Conservation (phyloP, 1,139 yeast genomes). For the Pichiaceae sp. region DNA sequence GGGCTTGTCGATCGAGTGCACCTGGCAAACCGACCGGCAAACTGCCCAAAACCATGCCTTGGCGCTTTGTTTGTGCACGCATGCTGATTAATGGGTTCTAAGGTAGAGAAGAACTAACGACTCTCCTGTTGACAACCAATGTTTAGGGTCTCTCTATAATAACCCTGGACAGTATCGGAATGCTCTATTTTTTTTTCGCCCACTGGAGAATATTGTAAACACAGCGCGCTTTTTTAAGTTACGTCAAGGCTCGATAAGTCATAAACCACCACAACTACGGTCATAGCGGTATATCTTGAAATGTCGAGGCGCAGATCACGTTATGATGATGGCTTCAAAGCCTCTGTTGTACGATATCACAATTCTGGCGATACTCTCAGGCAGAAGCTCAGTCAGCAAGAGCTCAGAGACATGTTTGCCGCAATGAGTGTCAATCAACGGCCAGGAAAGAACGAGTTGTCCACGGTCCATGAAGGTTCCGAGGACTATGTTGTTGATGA, state of each 20-base stretch:
- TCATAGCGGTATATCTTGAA: too few species aligned
- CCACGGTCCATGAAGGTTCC: conserved; percentile 18
- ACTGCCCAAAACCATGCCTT: background rate
- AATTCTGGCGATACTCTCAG: background rate
- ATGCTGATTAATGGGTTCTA: background rate
- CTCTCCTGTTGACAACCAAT: too few species aligned
- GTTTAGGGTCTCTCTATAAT: too few species aligned
- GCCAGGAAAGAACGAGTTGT: conserved; percentile 5
- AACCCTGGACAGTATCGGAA: too few species aligned
- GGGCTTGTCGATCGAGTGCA: too few species aligned
- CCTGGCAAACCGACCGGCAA: background rate
- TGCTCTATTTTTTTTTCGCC: too few species aligned
- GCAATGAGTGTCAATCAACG: background rate
- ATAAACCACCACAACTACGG: too few species aligned
- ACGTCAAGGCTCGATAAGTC: too few species aligned
- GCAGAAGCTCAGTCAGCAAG: background rate
- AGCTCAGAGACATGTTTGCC: conserved; percentile 3
- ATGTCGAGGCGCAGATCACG: too few species aligned
- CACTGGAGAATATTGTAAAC: too few species aligned
- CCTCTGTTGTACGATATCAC: conserved; percentile 2
- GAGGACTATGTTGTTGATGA: conserved; percentile 2
- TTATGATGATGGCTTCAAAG: background rate
- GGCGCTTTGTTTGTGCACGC: background rate
- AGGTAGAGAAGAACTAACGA: too few species aligned
- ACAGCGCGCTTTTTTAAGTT: too few species aligned